Evolutionary conservation across 371 early-diverging fungal genomes (phyloP).

Genomic region (Mucor sp.): DNA sequence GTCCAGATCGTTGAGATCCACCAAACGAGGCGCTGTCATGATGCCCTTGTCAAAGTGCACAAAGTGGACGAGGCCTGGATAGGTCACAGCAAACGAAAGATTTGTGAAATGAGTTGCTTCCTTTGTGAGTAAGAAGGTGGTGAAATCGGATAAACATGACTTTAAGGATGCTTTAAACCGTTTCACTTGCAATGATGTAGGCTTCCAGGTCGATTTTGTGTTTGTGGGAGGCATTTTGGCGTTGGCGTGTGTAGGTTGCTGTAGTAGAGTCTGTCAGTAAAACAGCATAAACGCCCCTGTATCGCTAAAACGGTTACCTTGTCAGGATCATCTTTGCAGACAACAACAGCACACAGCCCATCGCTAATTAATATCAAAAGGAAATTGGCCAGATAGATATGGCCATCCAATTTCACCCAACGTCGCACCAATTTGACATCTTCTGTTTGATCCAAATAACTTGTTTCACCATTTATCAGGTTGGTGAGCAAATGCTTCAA

Average conservation of each 20-base stretch:
- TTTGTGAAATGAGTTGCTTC: conserved; percentile 51
- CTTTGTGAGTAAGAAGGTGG: conserved; percentile 43
- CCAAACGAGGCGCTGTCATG: conserved; percentile 33
- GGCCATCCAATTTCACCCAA: conserved; percentile 32
- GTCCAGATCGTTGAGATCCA: conserved; percentile 40
- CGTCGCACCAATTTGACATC: conserved; percentile 35
- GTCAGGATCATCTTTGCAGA: conserved; percentile 35
- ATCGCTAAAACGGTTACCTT: neutral
- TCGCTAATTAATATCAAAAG: conserved; percentile 20
- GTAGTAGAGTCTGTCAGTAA: neutral
- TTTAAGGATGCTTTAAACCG: conserved; percentile 26
- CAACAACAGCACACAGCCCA: conserved; percentile 32
- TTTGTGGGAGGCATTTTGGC: neutral
- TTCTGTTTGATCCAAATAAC: conserved; percentile 25
- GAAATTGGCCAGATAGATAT: conserved; percentile 24
- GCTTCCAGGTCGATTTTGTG: conserved; percentile 18
- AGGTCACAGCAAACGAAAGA: conserved; percentile 39
- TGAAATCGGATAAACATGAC: conserved; percentile 34
- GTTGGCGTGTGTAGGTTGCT: neutral
- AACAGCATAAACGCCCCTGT: neutral
- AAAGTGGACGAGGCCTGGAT: conserved; percentile 54
- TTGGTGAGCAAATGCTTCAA: conserved; percentile 29
- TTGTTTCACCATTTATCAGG: conserved; percentile 27
- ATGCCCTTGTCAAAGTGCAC: conserved; percentile 36
- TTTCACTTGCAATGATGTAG: conserved; percentile 23